These are phyloP conservation scores for Porpolomopsis calyptriformis DNA, from an alignment of 768 basidiomycete species.

Conservation along the genomic window DNA sequence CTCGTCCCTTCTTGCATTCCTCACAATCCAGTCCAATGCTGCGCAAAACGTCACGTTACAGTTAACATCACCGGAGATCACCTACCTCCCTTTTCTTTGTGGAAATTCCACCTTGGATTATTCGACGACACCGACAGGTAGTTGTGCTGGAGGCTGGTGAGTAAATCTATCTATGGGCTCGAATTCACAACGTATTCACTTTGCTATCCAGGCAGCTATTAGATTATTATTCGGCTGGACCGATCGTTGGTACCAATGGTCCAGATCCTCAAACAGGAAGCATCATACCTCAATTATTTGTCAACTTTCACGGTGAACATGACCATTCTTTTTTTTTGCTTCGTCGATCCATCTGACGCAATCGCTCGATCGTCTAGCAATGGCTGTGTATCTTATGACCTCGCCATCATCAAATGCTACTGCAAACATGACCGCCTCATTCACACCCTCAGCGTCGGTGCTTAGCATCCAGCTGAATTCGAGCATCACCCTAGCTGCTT, in stretches of 20 bases:
- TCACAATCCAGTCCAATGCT: neutral
- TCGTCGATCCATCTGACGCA: neutral
- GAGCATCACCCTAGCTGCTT: constrained; percentile 26
- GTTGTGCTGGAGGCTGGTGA: constrained; percentile 33
- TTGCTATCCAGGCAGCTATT: constrained; percentile 19
- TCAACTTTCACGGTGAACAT: constrained; percentile 40
- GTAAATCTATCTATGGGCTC: constrained; percentile 6
- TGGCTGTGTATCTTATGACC: constrained; percentile 32
- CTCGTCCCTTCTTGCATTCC: neutral
- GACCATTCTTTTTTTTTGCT: neutral
- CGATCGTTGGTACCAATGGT: constrained; percentile 31
- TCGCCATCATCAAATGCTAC: constrained; percentile 39
- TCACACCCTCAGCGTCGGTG: constrained; percentile 21
- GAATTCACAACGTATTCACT: constrained; percentile 2
- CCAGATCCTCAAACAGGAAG: constrained; percentile 30
- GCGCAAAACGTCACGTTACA: constrained; percentile 28
- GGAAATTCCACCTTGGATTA: constrained; percentile 17
- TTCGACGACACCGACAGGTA: constrained; percentile 16
- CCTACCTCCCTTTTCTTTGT: constrained; percentile 41
- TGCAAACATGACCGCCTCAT: constrained; percentile 40
- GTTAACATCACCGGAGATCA: constrained; percentile 28
- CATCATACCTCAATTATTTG: constrained; percentile 47
- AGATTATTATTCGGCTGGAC: constrained; percentile 12
- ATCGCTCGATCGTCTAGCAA: constrained; percentile 21
- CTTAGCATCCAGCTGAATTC: constrained; percentile 32